phyloP scores from a whole-genome alignment of 345 rosid genomes.

The Lenwebbia sp. region DNA sequence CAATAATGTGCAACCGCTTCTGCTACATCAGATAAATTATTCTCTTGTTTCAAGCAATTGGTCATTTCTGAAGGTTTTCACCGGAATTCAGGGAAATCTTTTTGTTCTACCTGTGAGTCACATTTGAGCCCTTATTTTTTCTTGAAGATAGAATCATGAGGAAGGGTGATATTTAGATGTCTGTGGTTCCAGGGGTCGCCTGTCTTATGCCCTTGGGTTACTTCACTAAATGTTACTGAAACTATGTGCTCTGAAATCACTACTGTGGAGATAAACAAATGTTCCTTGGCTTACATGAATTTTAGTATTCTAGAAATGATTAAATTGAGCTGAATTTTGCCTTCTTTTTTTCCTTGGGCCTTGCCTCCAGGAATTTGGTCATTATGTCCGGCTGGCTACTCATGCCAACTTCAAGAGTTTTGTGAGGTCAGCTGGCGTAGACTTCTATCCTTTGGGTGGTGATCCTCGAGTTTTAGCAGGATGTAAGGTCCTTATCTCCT shows the following conservation, averaged over 20 bases:
- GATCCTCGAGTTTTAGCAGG: conserved; percentile 94
- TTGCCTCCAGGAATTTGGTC: conserved; percentile 80
- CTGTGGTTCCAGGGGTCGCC: not conserved
- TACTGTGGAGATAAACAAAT: not conserved
- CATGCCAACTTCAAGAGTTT: conserved; percentile 77
- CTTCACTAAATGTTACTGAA: not conserved
- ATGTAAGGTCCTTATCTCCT: conserved; percentile 53
- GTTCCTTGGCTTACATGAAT: not conserved
- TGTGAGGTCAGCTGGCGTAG: conserved; percentile 79
- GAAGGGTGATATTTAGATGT: not conserved
- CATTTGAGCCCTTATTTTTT: not conserved
- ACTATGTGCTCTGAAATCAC: not conserved
- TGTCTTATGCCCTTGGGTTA: not conserved
- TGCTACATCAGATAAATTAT: not conserved
- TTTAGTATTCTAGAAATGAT: not conserved
- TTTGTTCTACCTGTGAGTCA: not conserved
- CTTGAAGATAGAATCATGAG: not conserved
- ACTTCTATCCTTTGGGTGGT: conserved; percentile 89
- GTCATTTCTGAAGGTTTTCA: not conserved
- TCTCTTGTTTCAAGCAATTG: not conserved
- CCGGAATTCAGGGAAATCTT: not conserved
- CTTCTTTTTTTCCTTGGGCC: not conserved
- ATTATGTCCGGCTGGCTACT: conserved; percentile 90
- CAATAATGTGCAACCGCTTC: not conserved
- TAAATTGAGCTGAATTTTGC: not conserved